These are phyloP conservation scores for Flaveria floridana DNA, from an alignment of 140 eudicot genomes.

Conservation along the genomic window DNA sequence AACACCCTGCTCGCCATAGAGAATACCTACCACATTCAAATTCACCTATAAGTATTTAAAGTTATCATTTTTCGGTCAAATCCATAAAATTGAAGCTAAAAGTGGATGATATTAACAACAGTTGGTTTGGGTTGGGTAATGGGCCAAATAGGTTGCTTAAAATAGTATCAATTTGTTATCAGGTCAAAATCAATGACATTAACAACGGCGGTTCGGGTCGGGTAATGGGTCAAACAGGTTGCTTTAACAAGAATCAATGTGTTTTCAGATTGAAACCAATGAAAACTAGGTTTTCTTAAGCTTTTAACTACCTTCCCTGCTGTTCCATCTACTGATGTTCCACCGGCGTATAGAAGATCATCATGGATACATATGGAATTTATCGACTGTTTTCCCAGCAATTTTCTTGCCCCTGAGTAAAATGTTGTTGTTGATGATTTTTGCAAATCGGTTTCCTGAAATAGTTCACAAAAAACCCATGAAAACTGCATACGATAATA, in stretches of 20 bases:
- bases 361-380: conserved; percentile 51
- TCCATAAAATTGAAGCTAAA: neutral
- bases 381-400: conserved; percentile 70
- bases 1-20: conserved; percentile 60
- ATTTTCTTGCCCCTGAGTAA: conserved; percentile 62
- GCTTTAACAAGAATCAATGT: neutral
- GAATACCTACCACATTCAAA: conserved; percentile 53
- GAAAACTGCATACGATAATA: neutral
- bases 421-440: conserved; percentile 51
- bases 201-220: neutral
- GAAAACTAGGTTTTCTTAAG: neutral
- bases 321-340: conserved; percentile 68
- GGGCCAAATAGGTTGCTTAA: neutral
- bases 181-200: neutral
- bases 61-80: neutral
- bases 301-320: conserved; percentile 68
- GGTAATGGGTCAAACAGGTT: neutral
- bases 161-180: neutral
- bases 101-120: neutral
- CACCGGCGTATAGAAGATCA: conserved; percentile 54
- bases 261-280: neutral
- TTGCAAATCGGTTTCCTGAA: conserved; percentile 69
- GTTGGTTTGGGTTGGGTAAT: neutral
- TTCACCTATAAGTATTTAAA: neutral
- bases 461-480: conserved; percentile 9